These are phyloP conservation scores for Podosphaera xanthii DNA, from an alignment of 2,329 filamentous ascomycete genomes.

Conservation along the genomic window DNA sequence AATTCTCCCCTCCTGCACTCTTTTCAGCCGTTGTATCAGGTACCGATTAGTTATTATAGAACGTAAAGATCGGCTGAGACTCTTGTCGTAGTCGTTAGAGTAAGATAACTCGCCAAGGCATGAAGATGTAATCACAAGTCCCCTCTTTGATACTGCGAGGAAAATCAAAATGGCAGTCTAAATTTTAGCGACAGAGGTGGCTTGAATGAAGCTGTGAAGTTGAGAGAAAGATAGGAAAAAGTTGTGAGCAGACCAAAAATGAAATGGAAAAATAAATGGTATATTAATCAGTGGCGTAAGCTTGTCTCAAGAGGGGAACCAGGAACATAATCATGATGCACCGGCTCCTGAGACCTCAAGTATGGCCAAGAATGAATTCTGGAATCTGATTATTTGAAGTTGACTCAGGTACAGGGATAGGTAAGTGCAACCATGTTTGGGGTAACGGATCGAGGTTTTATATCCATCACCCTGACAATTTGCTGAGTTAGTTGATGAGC, in stretches of 20 bases:
- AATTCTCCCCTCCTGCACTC: not conserved
- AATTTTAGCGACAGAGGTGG: not conserved
- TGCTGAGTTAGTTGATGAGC: too few relatives aligned
- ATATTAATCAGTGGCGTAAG: not conserved
- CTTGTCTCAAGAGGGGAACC: not conserved
- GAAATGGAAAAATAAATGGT: not conserved
- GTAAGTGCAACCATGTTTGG: too few relatives aligned
- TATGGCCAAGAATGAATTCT: too few relatives aligned
- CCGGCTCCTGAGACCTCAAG: too few relatives aligned
- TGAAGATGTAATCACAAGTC: not conserved
- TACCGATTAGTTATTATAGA: not conserved
- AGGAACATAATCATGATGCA: too few relatives aligned
- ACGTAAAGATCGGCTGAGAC: not conserved
- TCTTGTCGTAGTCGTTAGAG: not conserved
- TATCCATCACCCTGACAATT: too few relatives aligned
- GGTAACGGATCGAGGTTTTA: too few relatives aligned
- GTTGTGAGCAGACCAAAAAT: not conserved
- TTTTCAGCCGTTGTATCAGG: not conserved
- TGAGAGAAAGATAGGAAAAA: not conserved
- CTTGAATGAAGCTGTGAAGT: not conserved
- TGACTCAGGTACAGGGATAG: too few relatives aligned
- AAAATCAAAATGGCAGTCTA: not conserved
- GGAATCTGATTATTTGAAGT: too few relatives aligned
- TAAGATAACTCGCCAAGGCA: not conserved
- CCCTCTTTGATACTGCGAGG: not conserved